Evolutionary conservation across 768 basidiomycete species (phyloP).

Genomic region (Phylloporus rhodoxanthus): DNA sequence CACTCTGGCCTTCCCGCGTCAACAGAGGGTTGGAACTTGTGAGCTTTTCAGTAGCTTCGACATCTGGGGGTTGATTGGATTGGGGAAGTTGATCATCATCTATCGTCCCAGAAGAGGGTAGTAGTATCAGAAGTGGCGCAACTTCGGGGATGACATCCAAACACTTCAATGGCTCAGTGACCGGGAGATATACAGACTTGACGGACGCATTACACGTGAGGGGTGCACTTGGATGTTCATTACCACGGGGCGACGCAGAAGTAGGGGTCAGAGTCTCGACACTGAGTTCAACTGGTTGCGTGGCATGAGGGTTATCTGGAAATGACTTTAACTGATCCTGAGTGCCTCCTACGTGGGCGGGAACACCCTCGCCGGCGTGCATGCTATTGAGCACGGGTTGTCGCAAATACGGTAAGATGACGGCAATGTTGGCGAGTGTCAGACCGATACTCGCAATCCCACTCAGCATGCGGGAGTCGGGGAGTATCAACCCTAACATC

Average conservation of each 20-base stretch:
- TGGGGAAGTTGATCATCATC: neutral
- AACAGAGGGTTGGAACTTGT: neutral
- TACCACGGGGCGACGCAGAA: neutral
- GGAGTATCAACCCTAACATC: slow-evolving; percentile 20
- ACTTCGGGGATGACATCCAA: neutral
- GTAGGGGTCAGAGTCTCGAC: neutral
- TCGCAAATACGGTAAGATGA: slow-evolving; percentile 21
- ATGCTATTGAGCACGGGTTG: slow-evolving; percentile 16
- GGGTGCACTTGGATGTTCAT: neutral
- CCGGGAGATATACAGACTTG: neutral
- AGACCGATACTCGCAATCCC: slow-evolving; percentile 23
- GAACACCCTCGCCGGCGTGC: neutral
- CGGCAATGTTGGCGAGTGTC: slow-evolving; percentile 22
- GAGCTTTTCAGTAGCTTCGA: neutral
- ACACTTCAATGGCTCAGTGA: neutral
- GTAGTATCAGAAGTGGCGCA: neutral
- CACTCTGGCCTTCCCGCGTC: neutral
- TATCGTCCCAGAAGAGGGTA: neutral
- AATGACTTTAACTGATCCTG: neutral
- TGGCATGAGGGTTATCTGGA: neutral
- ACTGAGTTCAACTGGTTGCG: neutral
- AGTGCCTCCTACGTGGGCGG: neutral
- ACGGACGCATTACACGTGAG: neutral
- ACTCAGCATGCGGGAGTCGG: slow-evolving; percentile 23
- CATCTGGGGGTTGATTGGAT: neutral